These are phyloP conservation scores for Xerocomus minutiporus DNA, from an alignment of 1,284 basidiomycete species.

Conservation along the genomic window DNA sequence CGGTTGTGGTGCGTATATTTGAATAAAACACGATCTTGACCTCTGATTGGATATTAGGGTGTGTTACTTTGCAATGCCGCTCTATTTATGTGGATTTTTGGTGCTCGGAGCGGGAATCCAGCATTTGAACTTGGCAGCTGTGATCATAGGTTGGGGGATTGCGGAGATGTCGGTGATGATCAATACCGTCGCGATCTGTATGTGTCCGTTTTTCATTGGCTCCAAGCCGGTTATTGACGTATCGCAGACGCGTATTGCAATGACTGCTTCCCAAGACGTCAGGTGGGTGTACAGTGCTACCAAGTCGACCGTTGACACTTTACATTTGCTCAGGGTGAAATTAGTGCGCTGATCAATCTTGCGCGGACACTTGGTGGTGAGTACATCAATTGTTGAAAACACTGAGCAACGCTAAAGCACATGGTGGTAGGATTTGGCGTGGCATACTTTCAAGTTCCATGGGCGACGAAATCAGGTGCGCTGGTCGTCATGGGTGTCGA, in stretches of 20 bases:
- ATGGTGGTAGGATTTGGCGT: constrained; percentile 40
- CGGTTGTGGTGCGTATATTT: constrained; percentile 52
- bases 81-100: constrained; percentile 64
- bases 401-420: not conserved
- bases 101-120: constrained; percentile 56
- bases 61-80: constrained; percentile 56
- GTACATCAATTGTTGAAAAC: not conserved
- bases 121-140: constrained; percentile 49
- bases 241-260: constrained; percentile 48
- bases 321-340: constrained; percentile 39
- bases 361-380: constrained; percentile 45
- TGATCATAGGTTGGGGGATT: constrained; percentile 68
- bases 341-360: constrained; percentile 50
- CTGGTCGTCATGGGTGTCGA: constrained; percentile 48
- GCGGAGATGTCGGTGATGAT: constrained; percentile 59
- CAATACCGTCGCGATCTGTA: constrained; percentile 61
- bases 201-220: constrained; percentile 16
- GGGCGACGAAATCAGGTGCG: constrained; percentile 46
- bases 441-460: constrained; percentile 55
- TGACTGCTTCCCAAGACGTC: constrained; percentile 41
- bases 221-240: not conserved
- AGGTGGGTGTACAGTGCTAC: constrained; percentile 16
- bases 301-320: not conserved
- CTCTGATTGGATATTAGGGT: constrained; percentile 40
- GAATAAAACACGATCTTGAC: not conserved